phyloP scores from a whole-genome alignment of 176 grass and related monocot species.

The Panicum miliaceum region DNA sequence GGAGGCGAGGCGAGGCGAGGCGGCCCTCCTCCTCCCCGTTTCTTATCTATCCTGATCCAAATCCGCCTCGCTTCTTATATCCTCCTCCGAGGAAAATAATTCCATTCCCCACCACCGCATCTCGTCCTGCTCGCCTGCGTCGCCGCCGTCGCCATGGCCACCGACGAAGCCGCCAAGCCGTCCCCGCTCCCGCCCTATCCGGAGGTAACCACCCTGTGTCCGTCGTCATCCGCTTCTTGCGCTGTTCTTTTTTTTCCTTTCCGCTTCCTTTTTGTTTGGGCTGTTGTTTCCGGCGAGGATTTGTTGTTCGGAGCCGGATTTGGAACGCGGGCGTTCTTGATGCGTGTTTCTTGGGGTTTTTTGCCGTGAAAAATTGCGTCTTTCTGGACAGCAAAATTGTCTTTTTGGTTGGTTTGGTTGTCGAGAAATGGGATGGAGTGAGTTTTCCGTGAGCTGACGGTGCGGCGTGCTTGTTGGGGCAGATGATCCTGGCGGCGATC shows the following conservation, averaged over 20 bases:
- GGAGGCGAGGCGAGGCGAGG: constrained; percentile 12
- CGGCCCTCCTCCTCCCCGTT: constrained; percentile 42
- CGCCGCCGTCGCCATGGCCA: constrained; percentile 57
- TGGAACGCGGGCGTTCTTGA: not conserved
- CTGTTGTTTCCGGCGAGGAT: not conserved
- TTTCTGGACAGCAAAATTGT: not conserved
- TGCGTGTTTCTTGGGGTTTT: not conserved
- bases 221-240: not conserved
- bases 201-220: constrained; percentile 49
- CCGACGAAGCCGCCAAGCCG: constrained; percentile 59
- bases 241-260: not conserved
- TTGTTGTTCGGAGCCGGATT: not conserved
- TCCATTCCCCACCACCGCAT: constrained; percentile 12
- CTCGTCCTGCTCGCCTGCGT: not conserved
- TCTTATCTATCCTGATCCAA: constrained; percentile 67
- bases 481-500: constrained; percentile 88
- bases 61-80: constrained; percentile 35
- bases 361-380: not conserved
- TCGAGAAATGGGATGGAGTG: not conserved
- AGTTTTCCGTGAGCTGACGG: not conserved
- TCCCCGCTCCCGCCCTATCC: constrained; percentile 70
- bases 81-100: constrained; percentile 31
- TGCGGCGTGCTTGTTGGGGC: not conserved
- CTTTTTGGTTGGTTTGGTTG: not conserved
- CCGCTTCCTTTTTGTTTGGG: not conserved